Conservation (phyloP, 2,329 filamentous ascomycete genomes). For the Scedosporium boydii region DNA sequence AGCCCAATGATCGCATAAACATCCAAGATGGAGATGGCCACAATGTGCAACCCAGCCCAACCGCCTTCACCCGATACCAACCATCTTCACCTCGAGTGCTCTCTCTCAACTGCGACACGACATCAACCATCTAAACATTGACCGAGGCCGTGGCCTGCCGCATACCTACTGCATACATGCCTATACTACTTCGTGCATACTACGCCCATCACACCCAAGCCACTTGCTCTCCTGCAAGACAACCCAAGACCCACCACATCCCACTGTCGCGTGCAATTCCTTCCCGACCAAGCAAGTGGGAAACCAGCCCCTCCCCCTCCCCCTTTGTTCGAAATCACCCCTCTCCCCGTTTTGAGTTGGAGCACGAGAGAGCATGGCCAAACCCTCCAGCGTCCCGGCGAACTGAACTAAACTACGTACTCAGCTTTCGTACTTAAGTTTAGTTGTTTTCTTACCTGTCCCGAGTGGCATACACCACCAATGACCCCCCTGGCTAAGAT, state of each 20-base stretch:
- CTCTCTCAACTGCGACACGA: background rate
- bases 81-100: background rate
- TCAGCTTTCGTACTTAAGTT: too few relatives aligned
- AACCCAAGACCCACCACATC: background rate
- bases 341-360: background rate
- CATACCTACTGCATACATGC: background rate
- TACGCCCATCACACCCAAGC: background rate
- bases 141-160: background rate
- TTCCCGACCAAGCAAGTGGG: background rate
- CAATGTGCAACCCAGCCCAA: background rate
- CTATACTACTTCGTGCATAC: too few relatives aligned
- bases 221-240: background rate
- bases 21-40: background rate
- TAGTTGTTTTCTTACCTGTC: too few relatives aligned
- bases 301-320: background rate
- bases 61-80: background rate
- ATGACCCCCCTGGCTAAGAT: too few relatives aligned
- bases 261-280: background rate
- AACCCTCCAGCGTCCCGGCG: too few relatives aligned
- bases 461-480: too few relatives aligned
- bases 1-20: background rate
- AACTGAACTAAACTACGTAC: too few relatives aligned
- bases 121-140: background rate
- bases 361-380: background rate
- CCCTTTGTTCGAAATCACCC: background rate